These are phyloP conservation scores for Amphibolis antarctica DNA, from an alignment of 106 monocot species.

Conservation along the genomic window DNA sequence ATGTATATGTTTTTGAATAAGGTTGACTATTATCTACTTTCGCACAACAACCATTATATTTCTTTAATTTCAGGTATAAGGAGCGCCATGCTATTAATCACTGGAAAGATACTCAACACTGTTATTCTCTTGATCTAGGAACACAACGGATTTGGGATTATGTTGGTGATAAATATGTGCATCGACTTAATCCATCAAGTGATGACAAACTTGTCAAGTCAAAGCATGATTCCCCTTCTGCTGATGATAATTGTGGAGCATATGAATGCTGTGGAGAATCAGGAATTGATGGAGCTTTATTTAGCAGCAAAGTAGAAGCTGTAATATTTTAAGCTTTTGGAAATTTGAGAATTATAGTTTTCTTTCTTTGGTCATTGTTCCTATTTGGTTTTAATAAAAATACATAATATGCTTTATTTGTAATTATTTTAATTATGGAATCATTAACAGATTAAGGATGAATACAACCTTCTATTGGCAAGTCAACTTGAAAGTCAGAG, in stretches of 20 bases:
- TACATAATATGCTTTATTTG: not conserved
- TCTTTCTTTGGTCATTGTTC: not conserved
- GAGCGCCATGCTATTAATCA: conserved; percentile 89
- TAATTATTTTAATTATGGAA: conserved; percentile 1
- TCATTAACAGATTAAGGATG: conserved; percentile 51
- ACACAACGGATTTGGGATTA: conserved; percentile 91
- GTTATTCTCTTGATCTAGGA: conserved; percentile 82
- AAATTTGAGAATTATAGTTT: not conserved
- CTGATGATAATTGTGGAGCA: conserved; percentile 29
- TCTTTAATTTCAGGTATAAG: conserved; percentile 45
- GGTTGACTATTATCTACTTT: not conserved
- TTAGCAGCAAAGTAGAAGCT: conserved; percentile 68
- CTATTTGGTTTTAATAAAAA: not conserved
- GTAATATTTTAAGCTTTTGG: conserved; percentile 28
- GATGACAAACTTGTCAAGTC: conserved; percentile 50
- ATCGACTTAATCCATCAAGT: conserved; percentile 84
- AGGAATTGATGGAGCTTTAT: conserved; percentile 46
- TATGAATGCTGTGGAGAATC: conserved; percentile 44
- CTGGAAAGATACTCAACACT: conserved; percentile 89
- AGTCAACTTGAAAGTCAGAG: conserved; percentile 76
- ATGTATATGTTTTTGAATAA: not conserved
- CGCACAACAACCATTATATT: not conserved
- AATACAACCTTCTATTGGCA: conserved; percentile 68
- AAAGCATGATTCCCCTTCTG: conserved; percentile 25
- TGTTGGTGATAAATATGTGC: conserved; percentile 91